Evolutionary conservation across 75 land plant species (phyloP).

Genomic region (Picea sitchensis): DNA sequence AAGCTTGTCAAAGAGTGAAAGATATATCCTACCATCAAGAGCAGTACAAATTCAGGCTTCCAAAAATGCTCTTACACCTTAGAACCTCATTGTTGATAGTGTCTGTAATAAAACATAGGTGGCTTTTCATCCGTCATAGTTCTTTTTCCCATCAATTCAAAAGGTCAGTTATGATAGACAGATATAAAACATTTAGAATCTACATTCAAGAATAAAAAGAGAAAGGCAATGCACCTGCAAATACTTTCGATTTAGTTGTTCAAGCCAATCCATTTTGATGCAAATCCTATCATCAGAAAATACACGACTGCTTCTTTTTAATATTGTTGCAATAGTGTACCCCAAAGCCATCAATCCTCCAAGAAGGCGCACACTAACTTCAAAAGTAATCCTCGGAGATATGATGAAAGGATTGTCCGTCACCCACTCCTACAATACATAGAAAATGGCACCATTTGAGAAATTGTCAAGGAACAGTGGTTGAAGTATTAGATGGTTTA

Average conservation of each 20-base stretch:
- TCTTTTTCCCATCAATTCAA: neutral
- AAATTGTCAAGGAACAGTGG: neutral
- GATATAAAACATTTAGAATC: neutral
- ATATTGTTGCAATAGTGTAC: conserved; percentile 78
- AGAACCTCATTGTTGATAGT: neutral
- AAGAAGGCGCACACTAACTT: conserved; percentile 93
- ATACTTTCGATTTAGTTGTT: conserved; percentile 73
- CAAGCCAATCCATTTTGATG: conserved; percentile 86
- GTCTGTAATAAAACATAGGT: neutral
- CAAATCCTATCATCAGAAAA: conserved; percentile 69
- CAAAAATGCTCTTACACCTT: neutral
- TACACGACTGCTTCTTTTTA: conserved; percentile 84
- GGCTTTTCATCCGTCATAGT: neutral
- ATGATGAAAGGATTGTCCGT: conserved; percentile 83
- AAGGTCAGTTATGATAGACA: too few species aligned
- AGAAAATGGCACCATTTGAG: conserved; percentile 3
- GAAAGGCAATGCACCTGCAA: conserved; percentile 50
- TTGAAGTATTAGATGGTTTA: neutral
- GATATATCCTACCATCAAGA: too few species aligned
- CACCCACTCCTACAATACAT: conserved; percentile 76
- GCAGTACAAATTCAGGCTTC: too few species aligned
- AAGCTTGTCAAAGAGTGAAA: too few species aligned
- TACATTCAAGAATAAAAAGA: neutral
- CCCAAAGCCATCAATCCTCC: conserved; percentile 97
- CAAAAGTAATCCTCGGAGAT: conserved; percentile 93